Percentiles rank a stretch among this genome's conserved stretches.
These are phyloP conservation scores for Taphrina deformans DNA, from an alignment of 1,139 yeast species.

Conservation along the genomic window DNA sequence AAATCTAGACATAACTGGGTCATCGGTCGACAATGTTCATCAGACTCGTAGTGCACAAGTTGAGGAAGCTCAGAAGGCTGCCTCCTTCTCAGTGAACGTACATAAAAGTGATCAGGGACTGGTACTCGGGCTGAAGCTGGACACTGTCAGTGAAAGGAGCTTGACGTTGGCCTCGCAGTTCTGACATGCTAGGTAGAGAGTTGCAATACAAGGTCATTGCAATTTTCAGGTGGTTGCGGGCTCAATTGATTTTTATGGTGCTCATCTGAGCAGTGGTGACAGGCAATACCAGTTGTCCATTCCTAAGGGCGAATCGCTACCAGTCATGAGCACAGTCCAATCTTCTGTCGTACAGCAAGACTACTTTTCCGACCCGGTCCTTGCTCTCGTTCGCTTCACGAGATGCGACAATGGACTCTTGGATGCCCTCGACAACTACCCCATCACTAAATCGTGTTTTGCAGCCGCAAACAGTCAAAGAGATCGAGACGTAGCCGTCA, in stretches of 20 bases:
- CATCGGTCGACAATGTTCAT: neutral
- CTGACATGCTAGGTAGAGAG: slow-evolving; percentile 43
- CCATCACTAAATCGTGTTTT: slow-evolving; percentile 18
- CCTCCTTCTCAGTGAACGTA: neutral
- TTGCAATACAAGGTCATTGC: slow-evolving; percentile 63
- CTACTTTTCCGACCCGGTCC: slow-evolving; percentile 42
- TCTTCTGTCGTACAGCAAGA: neutral
- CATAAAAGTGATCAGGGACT: neutral
- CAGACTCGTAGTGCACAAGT: neutral
- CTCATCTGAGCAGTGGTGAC: slow-evolving; percentile 46
- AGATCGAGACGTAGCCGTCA: neutral
- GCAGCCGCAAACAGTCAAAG: neutral
- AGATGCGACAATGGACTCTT: slow-evolving; percentile 39
- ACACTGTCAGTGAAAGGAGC: neutral
- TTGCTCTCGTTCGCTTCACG: slow-evolving; percentile 47
- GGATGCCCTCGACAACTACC: slow-evolving; percentile 15
- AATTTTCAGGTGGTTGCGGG: slow-evolving; percentile 59
- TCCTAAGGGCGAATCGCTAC: slow-evolving; percentile 57
- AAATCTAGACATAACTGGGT: neutral
- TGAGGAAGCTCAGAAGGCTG: neutral
- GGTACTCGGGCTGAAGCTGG: neutral
- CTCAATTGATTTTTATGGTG: slow-evolving; percentile 56
- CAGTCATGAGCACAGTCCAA: slow-evolving; percentile 52
- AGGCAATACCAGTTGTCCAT: slow-evolving; percentile 46
- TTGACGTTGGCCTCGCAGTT: too few species aligned